Conservation (phyloP, 2,329 filamentous ascomycete genomes). For the Pseudogymnoascus sp. region DNA sequence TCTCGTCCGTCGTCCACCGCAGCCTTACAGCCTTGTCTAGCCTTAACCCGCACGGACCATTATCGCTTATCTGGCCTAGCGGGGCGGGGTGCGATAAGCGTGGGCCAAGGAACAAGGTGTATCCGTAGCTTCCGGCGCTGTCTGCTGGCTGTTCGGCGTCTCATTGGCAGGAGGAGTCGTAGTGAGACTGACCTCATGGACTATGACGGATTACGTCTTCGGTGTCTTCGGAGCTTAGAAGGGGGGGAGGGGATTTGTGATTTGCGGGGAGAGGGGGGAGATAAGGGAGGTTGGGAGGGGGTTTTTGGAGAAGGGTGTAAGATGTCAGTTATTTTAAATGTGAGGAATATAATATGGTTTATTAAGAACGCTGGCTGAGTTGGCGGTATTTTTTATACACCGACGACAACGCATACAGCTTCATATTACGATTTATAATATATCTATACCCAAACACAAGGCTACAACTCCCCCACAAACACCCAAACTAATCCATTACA, state of each 20-base stretch:
- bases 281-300: not conserved
- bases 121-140: not conserved
- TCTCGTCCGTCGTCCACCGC: not conserved
- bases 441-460: not conserved
- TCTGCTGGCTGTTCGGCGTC: not conserved
- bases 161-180: not conserved
- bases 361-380: not conserved
- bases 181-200: not conserved
- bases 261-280: not conserved
- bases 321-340: not conserved
- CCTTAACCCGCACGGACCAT: not conserved
- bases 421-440: not conserved
- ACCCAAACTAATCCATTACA: not conserved
- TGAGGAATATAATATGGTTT: not conserved
- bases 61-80: not conserved
- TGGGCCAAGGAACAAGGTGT: not conserved
- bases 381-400: not conserved
- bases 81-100: not conserved
- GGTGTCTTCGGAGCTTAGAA: not conserved
- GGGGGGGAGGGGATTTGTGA: not conserved
- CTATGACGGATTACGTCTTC: not conserved
- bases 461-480: not conserved
- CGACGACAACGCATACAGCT: not conserved
- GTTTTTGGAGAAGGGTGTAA: not conserved
- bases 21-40: not conserved